These are phyloP conservation scores for Umbelopsis sp. DNA, from an alignment of 371 early-diverging fungal species.

Conservation along the genomic window DNA sequence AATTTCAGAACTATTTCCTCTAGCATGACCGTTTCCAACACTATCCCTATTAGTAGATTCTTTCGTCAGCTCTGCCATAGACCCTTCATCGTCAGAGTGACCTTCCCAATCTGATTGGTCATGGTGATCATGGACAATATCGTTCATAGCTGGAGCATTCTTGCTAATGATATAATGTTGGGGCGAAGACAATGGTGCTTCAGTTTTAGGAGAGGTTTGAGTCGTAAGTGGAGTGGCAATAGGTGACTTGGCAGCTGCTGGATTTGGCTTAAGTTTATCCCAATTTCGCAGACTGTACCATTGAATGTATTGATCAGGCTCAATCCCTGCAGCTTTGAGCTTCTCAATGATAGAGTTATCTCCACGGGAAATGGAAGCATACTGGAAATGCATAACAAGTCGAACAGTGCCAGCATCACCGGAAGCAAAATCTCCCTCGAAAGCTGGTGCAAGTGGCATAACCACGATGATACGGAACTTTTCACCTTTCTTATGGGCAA, in stretches of 20 bases:
- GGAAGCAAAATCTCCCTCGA: conserved; percentile 81
- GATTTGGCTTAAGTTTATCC: conserved; percentile 51
- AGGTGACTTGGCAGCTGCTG: neutral
- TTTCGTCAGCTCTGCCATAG: conserved; percentile 1
- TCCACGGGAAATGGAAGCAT: conserved; percentile 81
- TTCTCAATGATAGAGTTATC: conserved; percentile 70
- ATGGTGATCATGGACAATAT: neutral
- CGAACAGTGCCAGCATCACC: conserved; percentile 75
- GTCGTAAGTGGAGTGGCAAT: neutral
- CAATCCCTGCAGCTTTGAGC: conserved; percentile 68
- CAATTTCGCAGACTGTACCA: conserved; percentile 80
- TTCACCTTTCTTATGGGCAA: conserved; percentile 67
- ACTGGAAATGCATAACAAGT: conserved; percentile 85
- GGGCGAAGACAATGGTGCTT: neutral
- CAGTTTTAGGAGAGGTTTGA: neutral
- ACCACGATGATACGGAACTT: conserved; percentile 85
- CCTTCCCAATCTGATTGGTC: neutral
- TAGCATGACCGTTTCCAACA: too few species aligned
- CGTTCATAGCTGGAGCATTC: neutral
- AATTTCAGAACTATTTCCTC: neutral
- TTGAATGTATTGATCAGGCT: conserved; percentile 73
- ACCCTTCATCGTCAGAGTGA: neutral
- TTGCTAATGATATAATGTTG: conserved; percentile 9
- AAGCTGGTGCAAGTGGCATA: conserved; percentile 92
- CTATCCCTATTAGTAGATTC: neutral